Evolutionary conservation across 768 basidiomycete species (phyloP).

Genomic region (Rhizopogon vulgaris): DNA sequence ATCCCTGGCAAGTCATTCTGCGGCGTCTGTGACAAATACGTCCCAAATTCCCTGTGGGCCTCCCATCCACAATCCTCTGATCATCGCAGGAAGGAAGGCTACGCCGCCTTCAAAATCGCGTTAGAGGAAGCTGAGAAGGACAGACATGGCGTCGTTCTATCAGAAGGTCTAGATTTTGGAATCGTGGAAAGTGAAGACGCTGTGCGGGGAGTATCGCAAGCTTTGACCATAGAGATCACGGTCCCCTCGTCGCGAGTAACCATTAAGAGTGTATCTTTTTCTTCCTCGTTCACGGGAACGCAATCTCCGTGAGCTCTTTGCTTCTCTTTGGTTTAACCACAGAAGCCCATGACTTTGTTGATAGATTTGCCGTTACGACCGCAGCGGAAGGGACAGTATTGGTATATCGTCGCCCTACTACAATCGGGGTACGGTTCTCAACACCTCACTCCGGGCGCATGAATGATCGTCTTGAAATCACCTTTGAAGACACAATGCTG

Average conservation of each 20-base stretch:
- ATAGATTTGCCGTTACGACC: neutral
- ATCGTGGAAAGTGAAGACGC: slow-evolving; percentile 38
- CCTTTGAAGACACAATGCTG: slow-evolving; percentile 32
- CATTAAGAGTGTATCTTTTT: slow-evolving; percentile 8
- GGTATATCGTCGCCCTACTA: slow-evolving; percentile 2
- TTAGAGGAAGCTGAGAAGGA: slow-evolving; percentile 50
- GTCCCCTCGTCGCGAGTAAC: slow-evolving; percentile 4
- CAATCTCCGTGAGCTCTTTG: slow-evolving; percentile 4
- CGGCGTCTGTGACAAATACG: slow-evolving; percentile 23
- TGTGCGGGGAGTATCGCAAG: slow-evolving; percentile 5
- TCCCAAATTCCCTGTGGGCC: slow-evolving; percentile 27
- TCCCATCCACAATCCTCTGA: slow-evolving; percentile 22
- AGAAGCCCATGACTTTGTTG: neutral
- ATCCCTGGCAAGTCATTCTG: slow-evolving; percentile 21
- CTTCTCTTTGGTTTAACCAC: neutral
- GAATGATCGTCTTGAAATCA: slow-evolving; percentile 42
- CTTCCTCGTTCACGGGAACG: neutral
- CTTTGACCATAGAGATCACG: slow-evolving; percentile 9
- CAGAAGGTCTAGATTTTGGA: slow-evolving; percentile 43
- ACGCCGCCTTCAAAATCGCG: slow-evolving; percentile 33
- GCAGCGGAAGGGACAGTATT: neutral
- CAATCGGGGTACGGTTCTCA: slow-evolving; percentile 7
- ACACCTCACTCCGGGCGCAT: slow-evolving; percentile 34
- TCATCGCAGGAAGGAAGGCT: slow-evolving; percentile 35
- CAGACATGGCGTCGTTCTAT: slow-evolving; percentile 43